Evolutionary conservation across 768 basidiomycete genomes (phyloP).

Genomic region (Boletus speciosus): DNA sequence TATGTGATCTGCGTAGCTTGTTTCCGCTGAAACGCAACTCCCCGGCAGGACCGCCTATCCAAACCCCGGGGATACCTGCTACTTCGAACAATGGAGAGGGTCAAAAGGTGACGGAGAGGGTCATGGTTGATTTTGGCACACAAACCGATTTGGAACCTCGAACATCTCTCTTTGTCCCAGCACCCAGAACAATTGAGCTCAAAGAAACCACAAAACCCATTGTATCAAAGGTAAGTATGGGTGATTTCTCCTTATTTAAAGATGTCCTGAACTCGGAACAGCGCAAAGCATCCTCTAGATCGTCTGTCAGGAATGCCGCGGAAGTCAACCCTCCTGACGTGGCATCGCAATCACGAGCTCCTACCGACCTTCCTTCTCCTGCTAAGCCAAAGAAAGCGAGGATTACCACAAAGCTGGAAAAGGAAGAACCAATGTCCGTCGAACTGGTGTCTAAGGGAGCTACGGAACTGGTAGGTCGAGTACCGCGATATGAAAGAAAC

Average conservation of each 20-base stretch:
- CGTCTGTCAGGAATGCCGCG: constrained; percentile 13
- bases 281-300: constrained; percentile 30
- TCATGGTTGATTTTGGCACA: constrained; percentile 21
- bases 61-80: background rate
- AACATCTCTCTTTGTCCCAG: background rate
- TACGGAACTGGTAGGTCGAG: constrained; percentile 18
- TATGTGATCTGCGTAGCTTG: constrained; percentile 36
- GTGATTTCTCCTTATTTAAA: background rate
- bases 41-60: background rate
- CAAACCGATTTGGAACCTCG: constrained; percentile 28
- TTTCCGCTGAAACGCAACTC: constrained; percentile 14
- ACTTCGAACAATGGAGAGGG: background rate
- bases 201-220: constrained; percentile 20
- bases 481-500: background rate
- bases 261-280: constrained; percentile 12
- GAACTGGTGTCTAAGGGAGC: constrained; percentile 2
- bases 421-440: constrained; percentile 14
- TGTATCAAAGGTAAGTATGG: constrained; percentile 19
- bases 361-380: constrained; percentile 21
- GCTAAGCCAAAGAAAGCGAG: constrained; percentile 32
- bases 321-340: constrained; percentile 13
- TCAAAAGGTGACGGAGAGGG: constrained; percentile 8
- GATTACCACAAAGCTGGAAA: constrained; percentile 27
- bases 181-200: constrained; percentile 13
- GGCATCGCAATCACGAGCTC: constrained; percentile 11